These are phyloP conservation scores for Auriscalpium vulgare DNA, from an alignment of 768 basidiomycete genomes.

Conservation along the genomic window DNA sequence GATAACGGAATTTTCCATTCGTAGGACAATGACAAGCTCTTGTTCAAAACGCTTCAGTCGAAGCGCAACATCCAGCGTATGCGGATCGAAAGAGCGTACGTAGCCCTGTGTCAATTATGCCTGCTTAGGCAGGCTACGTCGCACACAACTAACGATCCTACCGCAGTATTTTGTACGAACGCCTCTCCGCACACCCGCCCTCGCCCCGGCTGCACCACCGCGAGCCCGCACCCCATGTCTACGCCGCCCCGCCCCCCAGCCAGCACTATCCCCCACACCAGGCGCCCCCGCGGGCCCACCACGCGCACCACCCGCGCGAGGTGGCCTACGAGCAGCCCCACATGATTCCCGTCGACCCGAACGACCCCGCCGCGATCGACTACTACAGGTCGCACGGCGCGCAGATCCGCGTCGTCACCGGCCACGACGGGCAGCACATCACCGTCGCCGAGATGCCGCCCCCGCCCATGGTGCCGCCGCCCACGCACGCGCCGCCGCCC, in stretches of 20 bases:
- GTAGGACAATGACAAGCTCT: conserved; percentile 85
- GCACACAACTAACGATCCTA: neutral
- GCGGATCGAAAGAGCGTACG: conserved; percentile 85
- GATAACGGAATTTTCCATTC: neutral
- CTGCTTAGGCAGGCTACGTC: conserved; percentile 10
- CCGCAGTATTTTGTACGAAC: conserved; percentile 70
- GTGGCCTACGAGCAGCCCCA: conserved; percentile 1
- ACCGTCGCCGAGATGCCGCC: conserved; percentile 41
- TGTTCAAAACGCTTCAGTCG: conserved; percentile 70
- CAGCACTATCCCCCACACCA: conserved; percentile 4
- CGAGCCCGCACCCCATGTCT: conserved; percentile 19
- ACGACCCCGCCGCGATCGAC: conserved; percentile 35
- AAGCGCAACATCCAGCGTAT: conserved; percentile 81
- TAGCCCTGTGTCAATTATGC: conserved; percentile 20
- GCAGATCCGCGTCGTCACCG: conserved; percentile 37
- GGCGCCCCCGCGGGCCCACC: neutral
- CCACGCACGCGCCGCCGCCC: conserved; percentile 20
- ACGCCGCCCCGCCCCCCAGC: conserved; percentile 17
- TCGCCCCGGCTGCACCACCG: conserved; percentile 27
- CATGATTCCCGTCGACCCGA: conserved; percentile 24
- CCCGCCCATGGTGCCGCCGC: conserved; percentile 5
- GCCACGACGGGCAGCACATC: conserved; percentile 41
- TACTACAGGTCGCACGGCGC: conserved; percentile 46
- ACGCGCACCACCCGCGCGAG: neutral
- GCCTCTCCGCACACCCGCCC: conserved; percentile 56